Evolutionary conservation across 768 basidiomycete species (phyloP).

Genomic region (Boletus sp.): DNA sequence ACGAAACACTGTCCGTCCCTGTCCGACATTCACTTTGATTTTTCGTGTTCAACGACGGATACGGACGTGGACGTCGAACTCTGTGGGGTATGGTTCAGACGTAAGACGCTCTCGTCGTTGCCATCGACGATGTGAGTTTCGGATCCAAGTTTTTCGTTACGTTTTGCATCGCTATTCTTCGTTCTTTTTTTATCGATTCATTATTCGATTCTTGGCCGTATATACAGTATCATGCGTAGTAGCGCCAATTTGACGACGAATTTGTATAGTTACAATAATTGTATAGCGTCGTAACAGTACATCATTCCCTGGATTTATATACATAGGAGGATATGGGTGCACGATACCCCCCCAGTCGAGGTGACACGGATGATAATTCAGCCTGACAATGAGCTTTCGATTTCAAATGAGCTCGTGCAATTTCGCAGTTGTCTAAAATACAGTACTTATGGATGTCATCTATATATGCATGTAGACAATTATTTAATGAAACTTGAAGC

Average conservation of each 20-base stretch:
- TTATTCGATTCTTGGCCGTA: background rate
- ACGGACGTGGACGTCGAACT: slow-evolving; percentile 29
- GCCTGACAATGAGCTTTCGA: too few relatives aligned
- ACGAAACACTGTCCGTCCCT: slow-evolving; percentile 28
- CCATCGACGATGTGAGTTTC: background rate
- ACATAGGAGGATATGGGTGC: too few relatives aligned
- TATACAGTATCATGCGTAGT: background rate
- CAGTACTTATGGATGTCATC: too few relatives aligned
- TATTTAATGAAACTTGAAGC: too few relatives aligned
- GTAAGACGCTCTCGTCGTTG: slow-evolving; percentile 14
- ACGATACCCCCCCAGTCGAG: background rate
- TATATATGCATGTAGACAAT: too few relatives aligned
- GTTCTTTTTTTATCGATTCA: background rate
- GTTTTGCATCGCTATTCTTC: background rate
- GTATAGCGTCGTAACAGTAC: background rate
- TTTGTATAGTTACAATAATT: background rate
- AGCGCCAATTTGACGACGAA: background rate
- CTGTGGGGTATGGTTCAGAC: slow-evolving; percentile 32
- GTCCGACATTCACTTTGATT: slow-evolving; percentile 29
- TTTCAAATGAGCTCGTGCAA: too few relatives aligned
- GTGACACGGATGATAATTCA: too few relatives aligned
- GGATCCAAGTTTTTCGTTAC: background rate
- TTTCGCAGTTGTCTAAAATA: too few relatives aligned
- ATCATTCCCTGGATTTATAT: background rate
- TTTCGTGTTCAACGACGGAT: slow-evolving; percentile 27